phyloP scores from a whole-genome alignment of 108 stramenopile genomes.

The Cylindrotheca closterium region DNA sequence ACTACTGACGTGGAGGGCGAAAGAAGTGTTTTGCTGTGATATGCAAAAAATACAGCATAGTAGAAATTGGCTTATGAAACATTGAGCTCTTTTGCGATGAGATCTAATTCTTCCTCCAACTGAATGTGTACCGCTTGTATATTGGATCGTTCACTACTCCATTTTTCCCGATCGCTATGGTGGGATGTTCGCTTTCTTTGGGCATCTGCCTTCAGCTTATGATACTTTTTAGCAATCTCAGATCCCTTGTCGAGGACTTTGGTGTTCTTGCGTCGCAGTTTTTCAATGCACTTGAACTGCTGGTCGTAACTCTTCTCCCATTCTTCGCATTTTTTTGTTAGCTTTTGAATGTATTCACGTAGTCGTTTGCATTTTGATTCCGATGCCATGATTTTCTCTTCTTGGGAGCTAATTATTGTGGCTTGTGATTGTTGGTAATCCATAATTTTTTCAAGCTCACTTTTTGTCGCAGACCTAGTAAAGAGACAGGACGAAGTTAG shows the following conservation, averaged over 20 bases:
- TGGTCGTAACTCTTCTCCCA: constrained; percentile 48
- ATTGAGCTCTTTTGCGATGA: constrained; percentile 28
- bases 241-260: constrained; percentile 26
- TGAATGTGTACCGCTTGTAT: constrained; percentile 29
- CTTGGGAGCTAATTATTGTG: not conserved
- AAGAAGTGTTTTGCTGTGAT: too few species aligned
- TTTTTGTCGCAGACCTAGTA: not conserved
- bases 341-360: constrained; percentile 46
- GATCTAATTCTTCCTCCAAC: constrained; percentile 37
- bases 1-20: too few species aligned
- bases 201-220: constrained; percentile 18
- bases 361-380: constrained; percentile 32
- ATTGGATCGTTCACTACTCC: constrained; percentile 22
- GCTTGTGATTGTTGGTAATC: not conserved
- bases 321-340: constrained; percentile 47
- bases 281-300: constrained; percentile 29
- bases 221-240: constrained; percentile 23
- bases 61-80: too few species aligned
- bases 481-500: too few species aligned
- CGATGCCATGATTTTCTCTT: constrained; percentile 19
- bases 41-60: too few species aligned
- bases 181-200: constrained; percentile 26
- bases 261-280: constrained; percentile 25
- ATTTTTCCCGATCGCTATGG: constrained; percentile 17
- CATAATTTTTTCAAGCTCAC: not conserved